Evolutionary conservation across 202 grass and related monocot genomes (phyloP).

Genomic region (Dendrocalamus latiflorus): DNA sequence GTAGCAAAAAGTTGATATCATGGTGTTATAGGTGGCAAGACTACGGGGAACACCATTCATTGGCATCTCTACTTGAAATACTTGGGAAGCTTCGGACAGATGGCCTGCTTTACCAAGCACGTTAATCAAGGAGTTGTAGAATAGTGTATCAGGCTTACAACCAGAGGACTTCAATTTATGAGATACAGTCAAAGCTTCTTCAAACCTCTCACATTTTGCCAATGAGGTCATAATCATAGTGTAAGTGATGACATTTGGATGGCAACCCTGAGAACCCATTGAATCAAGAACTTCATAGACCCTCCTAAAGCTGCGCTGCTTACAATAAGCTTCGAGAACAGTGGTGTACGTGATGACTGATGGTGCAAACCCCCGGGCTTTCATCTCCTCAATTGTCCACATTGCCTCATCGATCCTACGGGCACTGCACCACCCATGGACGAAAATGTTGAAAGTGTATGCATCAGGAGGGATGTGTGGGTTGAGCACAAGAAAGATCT

Average conservation of each 20-base stretch:
- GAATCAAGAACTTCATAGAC: conserved; percentile 76
- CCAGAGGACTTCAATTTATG: conserved; percentile 65
- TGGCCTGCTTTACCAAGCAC: conserved; percentile 52
- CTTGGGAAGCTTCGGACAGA: conserved; percentile 53
- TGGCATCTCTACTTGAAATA: conserved; percentile 74
- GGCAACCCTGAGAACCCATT: conserved; percentile 60
- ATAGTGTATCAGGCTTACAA: conserved; percentile 68
- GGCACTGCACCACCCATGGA: conserved; percentile 80
- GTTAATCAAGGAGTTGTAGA: conserved; percentile 83
- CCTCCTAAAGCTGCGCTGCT: conserved; percentile 50
- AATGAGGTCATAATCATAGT: conserved; percentile 76
- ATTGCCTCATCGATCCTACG: conserved; percentile 61
- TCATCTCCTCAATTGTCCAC: conserved; percentile 81
- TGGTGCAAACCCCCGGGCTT: conserved; percentile 39
- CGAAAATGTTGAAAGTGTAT: conserved; percentile 81
- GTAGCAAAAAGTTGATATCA: conserved; percentile 66
- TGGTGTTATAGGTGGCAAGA: conserved; percentile 69
- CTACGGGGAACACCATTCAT: conserved; percentile 41
- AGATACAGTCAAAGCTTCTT: conserved; percentile 59
- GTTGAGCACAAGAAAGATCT: conserved; percentile 54
- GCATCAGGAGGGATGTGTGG: conserved; percentile 48
- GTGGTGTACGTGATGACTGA: conserved; percentile 71
- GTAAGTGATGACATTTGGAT: conserved; percentile 75
- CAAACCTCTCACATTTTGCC: conserved; percentile 48
- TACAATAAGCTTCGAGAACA: conserved; percentile 75